Evolutionary conservation across 2,329 filamentous ascomycete genomes (phyloP).

Genomic region (Apiospora hydei): DNA sequence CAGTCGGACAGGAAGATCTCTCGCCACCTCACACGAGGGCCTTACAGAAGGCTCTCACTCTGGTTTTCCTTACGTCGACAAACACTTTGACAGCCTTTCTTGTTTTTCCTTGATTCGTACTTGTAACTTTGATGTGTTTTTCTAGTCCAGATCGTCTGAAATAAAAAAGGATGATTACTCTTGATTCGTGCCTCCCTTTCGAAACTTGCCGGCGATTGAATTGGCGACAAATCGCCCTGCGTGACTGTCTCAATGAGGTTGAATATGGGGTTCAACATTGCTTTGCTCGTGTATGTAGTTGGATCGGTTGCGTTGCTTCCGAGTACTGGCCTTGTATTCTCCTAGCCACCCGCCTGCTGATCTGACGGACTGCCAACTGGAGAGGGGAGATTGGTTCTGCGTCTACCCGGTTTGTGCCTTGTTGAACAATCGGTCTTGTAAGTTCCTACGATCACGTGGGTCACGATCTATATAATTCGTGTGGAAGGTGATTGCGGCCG

Average conservation of each 20-base stretch:
- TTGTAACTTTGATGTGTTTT: constrained; percentile 37
- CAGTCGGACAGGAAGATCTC: constrained; percentile 33
- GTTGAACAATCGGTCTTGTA: no score
- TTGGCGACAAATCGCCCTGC: no score
- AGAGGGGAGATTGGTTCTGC: no score
- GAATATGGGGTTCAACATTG: no score
- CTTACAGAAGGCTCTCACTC: constrained; percentile 37
- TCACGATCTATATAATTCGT: neutral
- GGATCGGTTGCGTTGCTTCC: no score
- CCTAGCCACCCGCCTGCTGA: no score
- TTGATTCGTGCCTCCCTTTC: constrained; percentile 21
- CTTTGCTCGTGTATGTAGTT: neutral
- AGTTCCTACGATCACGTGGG: no score
- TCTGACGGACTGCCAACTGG: no score
- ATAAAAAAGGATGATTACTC: constrained; percentile 38
- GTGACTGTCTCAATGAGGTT: neutral
- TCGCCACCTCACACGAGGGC: constrained; percentile 30
- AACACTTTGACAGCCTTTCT: constrained; percentile 30
- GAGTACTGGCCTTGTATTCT: no score
- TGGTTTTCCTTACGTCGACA: constrained; percentile 42
- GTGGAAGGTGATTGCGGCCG: neutral
- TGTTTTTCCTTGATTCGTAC: constrained; percentile 41
- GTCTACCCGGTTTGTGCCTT: no score
- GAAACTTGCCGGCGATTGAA: neutral
- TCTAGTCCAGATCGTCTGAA: constrained; percentile 39